phyloP scores from a whole-genome alignment of 495 filamentous ascomycete species.

The Ramalina intermedia region DNA sequence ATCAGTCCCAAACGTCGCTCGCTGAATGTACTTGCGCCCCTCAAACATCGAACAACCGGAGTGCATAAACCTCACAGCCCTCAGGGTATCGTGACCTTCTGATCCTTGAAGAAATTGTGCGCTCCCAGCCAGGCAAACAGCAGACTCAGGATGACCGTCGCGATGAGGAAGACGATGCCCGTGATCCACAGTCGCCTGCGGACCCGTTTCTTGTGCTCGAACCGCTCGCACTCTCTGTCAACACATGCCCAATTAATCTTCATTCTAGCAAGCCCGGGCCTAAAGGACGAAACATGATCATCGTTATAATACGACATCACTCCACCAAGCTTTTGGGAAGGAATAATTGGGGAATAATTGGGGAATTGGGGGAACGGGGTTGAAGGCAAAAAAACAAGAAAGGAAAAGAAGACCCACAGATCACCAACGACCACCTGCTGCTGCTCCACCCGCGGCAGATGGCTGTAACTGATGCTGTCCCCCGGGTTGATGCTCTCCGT shows the following conservation, averaged over 20 bases:
- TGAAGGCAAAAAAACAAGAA: too few species aligned
- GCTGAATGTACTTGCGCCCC: neutral
- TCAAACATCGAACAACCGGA: too few species aligned
- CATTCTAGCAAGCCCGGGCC: too few species aligned
- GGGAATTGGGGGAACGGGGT: too few species aligned
- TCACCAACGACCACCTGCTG: neutral
- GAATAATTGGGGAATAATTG: too few species aligned
- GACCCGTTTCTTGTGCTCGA: constrained; percentile 19
- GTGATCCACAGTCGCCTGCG: constrained; percentile 25
- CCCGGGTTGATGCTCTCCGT: neutral
- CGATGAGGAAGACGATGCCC: constrained; percentile 21
- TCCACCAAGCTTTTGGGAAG: too few species aligned
- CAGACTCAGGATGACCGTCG: constrained; percentile 24
- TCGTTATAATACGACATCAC: too few species aligned
- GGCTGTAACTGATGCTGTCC: neutral
- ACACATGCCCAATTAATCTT: too few species aligned
- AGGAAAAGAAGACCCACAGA: neutral
- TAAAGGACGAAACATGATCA: too few species aligned
- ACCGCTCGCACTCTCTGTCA: constrained; percentile 27
- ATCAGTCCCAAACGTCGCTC: neutral
- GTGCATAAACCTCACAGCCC: too few species aligned
- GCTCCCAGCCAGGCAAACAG: constrained; percentile 13
- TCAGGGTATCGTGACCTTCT: too few species aligned
- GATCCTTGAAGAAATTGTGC: constrained; percentile 9
- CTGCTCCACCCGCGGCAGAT: neutral